Evolutionary conservation across 495 filamentous ascomycete species (phyloP).

Genomic region (Glutinoglossum americanum): DNA sequence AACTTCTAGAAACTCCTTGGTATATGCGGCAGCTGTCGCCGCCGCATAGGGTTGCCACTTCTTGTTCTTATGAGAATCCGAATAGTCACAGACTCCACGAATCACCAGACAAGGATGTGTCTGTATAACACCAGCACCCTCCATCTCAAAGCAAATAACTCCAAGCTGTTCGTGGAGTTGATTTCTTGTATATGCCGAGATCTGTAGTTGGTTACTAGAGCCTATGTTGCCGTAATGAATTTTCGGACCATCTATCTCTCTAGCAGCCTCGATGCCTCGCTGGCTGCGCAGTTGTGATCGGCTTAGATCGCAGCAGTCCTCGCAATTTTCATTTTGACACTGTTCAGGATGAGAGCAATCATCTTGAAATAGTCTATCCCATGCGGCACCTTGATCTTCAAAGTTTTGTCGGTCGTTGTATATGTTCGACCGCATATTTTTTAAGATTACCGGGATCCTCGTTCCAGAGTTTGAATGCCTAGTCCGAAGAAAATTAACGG

Average conservation of each 20-base stretch:
- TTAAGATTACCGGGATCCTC: slow-evolving; percentile 9
- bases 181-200: slow-evolving; percentile 4
- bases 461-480: slow-evolving; percentile 9
- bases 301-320: too few relatives aligned
- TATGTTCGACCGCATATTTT: slow-evolving; percentile 8
- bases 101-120: slow-evolving; percentile 7
- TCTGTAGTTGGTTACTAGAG: slow-evolving; percentile 3
- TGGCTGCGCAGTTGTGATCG: too few relatives aligned
- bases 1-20: slow-evolving; percentile 11
- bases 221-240: background rate
- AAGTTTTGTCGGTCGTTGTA: slow-evolving; percentile 1
- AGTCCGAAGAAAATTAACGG: slow-evolving; percentile 11
- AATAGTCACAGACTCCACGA: slow-evolving; percentile 10
- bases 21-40: slow-evolving; percentile 15
- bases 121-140: slow-evolving; percentile 20
- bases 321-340: too few relatives aligned
- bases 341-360: background rate
- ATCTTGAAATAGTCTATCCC: slow-evolving; percentile 14
- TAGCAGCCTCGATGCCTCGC: background rate
- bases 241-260: slow-evolving; percentile 10
- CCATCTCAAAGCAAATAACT: slow-evolving; percentile 27
- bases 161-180: slow-evolving; percentile 2
- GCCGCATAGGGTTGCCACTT: slow-evolving; percentile 18
- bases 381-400: slow-evolving; percentile 3
- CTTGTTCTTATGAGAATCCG: too few relatives aligned